phyloP scores from a whole-genome alignment of 1,139 yeast genomes.

The Ogataea hybrid region DNA sequence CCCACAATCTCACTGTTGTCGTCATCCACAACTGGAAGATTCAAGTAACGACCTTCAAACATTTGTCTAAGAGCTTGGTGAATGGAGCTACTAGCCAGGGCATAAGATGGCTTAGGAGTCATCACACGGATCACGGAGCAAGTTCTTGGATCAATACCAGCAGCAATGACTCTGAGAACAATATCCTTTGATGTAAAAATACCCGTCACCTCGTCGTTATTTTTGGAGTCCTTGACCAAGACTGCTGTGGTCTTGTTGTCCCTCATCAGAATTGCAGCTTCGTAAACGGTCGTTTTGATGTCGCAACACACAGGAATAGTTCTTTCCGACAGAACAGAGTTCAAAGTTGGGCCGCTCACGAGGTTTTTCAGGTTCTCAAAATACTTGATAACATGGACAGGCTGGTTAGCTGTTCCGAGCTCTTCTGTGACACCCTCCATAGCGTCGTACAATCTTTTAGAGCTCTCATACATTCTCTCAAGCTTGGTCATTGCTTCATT shows the following conservation, averaged over 20 bases:
- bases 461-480: constrained; percentile 75
- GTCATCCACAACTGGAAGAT: constrained; percentile 75
- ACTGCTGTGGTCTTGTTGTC: constrained; percentile 82
- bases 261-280: constrained; percentile 79
- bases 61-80: constrained; percentile 84
- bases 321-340: constrained; percentile 57
- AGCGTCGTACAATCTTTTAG: constrained; percentile 78
- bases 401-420: constrained; percentile 55
- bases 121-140: constrained; percentile 83
- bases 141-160: constrained; percentile 77
- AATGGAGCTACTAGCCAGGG: constrained; percentile 57
- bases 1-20: constrained; percentile 62
- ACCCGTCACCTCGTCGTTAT: constrained; percentile 70
- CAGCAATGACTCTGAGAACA: constrained; percentile 83
- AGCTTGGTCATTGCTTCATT: constrained; percentile 89
- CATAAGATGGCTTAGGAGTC: constrained; percentile 92
- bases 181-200: constrained; percentile 90
- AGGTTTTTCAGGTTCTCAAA: constrained; percentile 69
- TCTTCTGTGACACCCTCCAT: constrained; percentile 77
- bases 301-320: constrained; percentile 69
- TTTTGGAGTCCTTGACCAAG: constrained; percentile 57
- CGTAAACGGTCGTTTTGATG: constrained; percentile 69
- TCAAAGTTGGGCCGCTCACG: constrained; percentile 79
- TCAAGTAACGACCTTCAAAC: constrained; percentile 87
- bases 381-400: constrained; percentile 68